These are phyloP conservation scores for Pestalotiopsis sp. DNA, from an alignment of 2,329 filamentous ascomycete species.

Conservation along the genomic window DNA sequence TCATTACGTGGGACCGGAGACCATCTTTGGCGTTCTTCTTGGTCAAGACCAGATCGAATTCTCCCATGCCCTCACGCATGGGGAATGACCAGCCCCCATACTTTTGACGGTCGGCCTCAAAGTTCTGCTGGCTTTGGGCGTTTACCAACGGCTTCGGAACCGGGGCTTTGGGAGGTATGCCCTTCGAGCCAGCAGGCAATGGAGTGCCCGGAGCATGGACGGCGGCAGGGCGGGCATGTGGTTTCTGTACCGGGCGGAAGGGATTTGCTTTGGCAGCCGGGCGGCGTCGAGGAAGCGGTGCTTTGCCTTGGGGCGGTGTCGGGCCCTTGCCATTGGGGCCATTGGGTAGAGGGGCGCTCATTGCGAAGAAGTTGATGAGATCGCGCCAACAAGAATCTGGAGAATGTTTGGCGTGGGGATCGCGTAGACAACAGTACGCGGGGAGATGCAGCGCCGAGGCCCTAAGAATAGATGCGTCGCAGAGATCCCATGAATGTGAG, in stretches of 20 bases:
- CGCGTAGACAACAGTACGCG: neutral
- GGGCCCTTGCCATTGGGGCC: slow-evolving; percentile 48
- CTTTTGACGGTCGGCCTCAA: slow-evolving; percentile 45
- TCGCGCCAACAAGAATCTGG: neutral
- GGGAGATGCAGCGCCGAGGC: neutral
- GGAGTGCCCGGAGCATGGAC: slow-evolving; percentile 22
- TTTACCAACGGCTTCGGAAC: slow-evolving; percentile 24
- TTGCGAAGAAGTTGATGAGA: slow-evolving; percentile 20
- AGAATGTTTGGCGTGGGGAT: neutral
- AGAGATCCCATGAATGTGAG: neutral
- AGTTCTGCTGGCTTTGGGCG: slow-evolving; percentile 30
- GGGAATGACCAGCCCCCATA: slow-evolving; percentile 63
- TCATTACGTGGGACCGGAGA: slow-evolving; percentile 85
- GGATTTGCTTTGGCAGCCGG: slow-evolving; percentile 56
- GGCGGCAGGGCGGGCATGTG: slow-evolving; percentile 36
- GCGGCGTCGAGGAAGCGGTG: slow-evolving; percentile 44
- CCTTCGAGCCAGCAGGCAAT: slow-evolving; percentile 28
- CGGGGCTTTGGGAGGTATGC: slow-evolving; percentile 20
- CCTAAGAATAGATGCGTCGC: neutral
- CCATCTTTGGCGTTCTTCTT: slow-evolving; percentile 80
- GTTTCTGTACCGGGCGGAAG: slow-evolving; percentile 63
- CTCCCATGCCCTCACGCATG: slow-evolving; percentile 40
- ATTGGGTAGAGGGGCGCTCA: slow-evolving; percentile 46
- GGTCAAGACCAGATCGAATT: slow-evolving; percentile 77
- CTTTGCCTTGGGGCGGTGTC: slow-evolving; percentile 47